Percentiles rank a stretch among this genome's conserved stretches.
These are phyloP conservation scores for Fusarium succisae DNA, from an alignment of 2,329 filamentous ascomycete species.

Conservation along the genomic window DNA sequence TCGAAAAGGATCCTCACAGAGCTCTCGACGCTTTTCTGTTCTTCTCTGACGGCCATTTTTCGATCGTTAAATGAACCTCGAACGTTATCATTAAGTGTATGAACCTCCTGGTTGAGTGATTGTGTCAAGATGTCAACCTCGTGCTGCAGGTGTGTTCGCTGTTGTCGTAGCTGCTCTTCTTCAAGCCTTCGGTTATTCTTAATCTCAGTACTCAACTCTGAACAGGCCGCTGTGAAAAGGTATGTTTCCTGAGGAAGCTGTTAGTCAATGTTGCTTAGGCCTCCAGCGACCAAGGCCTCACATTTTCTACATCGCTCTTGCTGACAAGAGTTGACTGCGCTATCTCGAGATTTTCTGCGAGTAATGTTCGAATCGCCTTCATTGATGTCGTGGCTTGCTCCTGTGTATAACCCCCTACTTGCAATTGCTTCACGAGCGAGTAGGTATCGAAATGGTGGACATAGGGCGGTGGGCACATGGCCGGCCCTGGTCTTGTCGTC, in stretches of 20 bases:
- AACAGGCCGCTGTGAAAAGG: constrained; percentile 92
- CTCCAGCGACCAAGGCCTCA: constrained; percentile 23
- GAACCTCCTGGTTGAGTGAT: constrained; percentile 82
- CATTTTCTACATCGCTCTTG: constrained; percentile 92
- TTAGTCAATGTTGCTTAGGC: constrained; percentile 18
- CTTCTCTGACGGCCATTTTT: constrained; percentile 88
- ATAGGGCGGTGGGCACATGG: constrained; percentile 79
- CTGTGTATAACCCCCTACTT: constrained; percentile 75
- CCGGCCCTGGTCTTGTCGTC: constrained; percentile 62
- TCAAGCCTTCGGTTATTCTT: constrained; percentile 78
- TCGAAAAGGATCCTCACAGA: constrained; percentile 61
- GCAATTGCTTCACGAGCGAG: constrained; percentile 82
- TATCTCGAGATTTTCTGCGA: constrained; percentile 82
- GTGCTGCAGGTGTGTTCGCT: constrained; percentile 87
- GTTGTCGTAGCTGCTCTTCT: constrained; percentile 83
- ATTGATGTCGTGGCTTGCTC: constrained; percentile 85
- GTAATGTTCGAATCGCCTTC: constrained; percentile 85
- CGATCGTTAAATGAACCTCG: constrained; percentile 96
- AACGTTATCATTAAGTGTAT: constrained; percentile 86
- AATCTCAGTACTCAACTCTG: constrained; percentile 88
- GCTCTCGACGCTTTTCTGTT: constrained; percentile 86
- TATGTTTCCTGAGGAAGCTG: constrained; percentile 74
- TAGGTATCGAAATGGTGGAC: constrained; percentile 98
- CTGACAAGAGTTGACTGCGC: constrained; percentile 84
- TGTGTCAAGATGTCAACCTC: constrained; percentile 94